Base-by-base conservation (phyloP, 2,329 filamentous ascomycete genomes). In the Fusarium cicatricum region DNA sequence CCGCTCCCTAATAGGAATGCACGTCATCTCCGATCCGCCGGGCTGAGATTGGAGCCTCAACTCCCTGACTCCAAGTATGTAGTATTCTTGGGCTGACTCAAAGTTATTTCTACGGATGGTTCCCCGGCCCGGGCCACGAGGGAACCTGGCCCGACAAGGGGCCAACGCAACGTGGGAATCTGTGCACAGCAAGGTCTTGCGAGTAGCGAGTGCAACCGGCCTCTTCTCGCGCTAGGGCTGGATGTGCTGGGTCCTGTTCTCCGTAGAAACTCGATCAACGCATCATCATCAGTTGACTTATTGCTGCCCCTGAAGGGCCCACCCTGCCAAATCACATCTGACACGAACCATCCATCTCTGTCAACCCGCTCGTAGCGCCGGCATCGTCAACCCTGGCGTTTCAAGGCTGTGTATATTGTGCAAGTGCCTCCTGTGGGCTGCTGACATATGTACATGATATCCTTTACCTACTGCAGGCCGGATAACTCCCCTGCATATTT, bases 11-110 rank as follows among this genome's bases (percentile, higher is more conserved):
- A 34, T 46, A 43, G 36, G 40, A 21, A 62, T 69, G 66, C 66
- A 68, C 57, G 66, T 66, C 66, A 68, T 69, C 58, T 52, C 60
- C 51, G 52, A 62, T 58, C 58, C 39, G 52, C 55, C 58, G 57
- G 56, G 60, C 51, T 63, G 56, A 67, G 60, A 50, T 52, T 52
- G 56, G 56, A 65, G 66, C 56, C 66, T 68, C 55, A 55, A 51
- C 32, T 23, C 42, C 32, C 41, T 14, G 17, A 26, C 11, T 26
- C 5, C 5, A 32, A n/a, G 11, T 11, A 31, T 26, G 33, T 26
- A 31, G 11, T 14, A 4, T 10, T 11, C 21, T 26, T 21, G 42
- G n/a, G 15, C 49, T 42, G 42, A 47, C 50, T 52, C 36, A 17
- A 46, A 16, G 5, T 3, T 17, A 36, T 11, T 4, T 17, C 28